A percentile compares a stretch with the other conserved stretches of the same genome.
These are phyloP conservation scores for Domatiomyces globalis DNA, from an alignment of 2,329 filamentous ascomycete genomes.

Conservation along the genomic window DNA sequence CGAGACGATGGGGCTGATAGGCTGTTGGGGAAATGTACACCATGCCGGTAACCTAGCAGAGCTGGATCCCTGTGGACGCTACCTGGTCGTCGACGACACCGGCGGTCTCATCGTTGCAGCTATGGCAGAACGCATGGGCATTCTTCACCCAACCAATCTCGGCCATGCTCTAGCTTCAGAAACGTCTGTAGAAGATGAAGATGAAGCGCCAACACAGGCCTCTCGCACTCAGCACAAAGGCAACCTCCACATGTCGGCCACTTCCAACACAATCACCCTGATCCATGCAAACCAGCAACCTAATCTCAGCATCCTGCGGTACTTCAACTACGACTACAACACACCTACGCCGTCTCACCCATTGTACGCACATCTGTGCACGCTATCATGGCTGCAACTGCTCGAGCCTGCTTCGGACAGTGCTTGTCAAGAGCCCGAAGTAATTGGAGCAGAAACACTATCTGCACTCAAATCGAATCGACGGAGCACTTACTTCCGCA, in stretches of 20 bases:
- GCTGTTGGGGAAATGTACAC: conserved; percentile 80
- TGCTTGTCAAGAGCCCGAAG: conserved; percentile 54
- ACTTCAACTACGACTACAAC: conserved; percentile 70
- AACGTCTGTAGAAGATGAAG: conserved; percentile 5
- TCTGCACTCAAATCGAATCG: conserved; percentile 65
- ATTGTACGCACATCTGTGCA: conserved; percentile 64
- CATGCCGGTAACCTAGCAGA: conserved; percentile 34
- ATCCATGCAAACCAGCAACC: conserved; percentile 72
- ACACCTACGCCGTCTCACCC: conserved; percentile 56
- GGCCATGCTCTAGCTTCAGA: conserved; percentile 15
- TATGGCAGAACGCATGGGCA: conserved; percentile 76
- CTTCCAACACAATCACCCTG: conserved; percentile 63
- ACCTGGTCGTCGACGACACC: conserved; percentile 76
- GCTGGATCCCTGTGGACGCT: conserved; percentile 33
- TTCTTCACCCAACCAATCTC: conserved; percentile 44
- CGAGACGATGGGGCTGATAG: conserved; percentile 66
- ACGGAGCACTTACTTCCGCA: conserved; percentile 73
- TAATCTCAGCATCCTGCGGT: conserved; percentile 74
- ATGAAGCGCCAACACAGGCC: conserved; percentile 4
- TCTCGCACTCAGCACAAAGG: conserved; percentile 16
- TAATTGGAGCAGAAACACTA: conserved; percentile 47
- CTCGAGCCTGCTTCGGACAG: conserved; percentile 61
- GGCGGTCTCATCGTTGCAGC: conserved; percentile 69
- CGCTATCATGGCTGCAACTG: conserved; percentile 84
- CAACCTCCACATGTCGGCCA: conserved; percentile 36